Base-by-base conservation (phyloP, 2,329 filamentous ascomycete species). In the Claviceps sorghi region DNA sequence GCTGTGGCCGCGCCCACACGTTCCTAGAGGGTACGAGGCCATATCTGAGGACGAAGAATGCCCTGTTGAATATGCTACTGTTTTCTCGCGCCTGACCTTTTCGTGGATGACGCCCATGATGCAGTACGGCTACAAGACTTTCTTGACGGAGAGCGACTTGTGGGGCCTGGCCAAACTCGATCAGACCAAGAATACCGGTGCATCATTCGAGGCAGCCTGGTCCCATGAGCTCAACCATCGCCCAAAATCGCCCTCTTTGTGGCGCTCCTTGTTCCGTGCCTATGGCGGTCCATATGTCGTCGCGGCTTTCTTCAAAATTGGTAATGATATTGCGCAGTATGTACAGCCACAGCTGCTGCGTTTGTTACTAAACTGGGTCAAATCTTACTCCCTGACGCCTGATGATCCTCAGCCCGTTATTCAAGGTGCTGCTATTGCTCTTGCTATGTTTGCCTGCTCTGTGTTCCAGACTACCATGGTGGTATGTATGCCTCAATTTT, bases 41-140 rank as follows among this genome's bases (percentile, higher is more conserved):
- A 69, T 82, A 52, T 66, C 76, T 19, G 78, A 80, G 38, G 77
- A 80, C 52, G 78, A 77, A 42, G 78, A 83, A 59, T 83, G 80
- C 52, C 86, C 86, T 0, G 82, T 87, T 56, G 90, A 97, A 68
- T 95, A 95, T 65, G 90, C 93, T 13, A 89, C 91, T 55, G 76
- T 97, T 50, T 98, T 98, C 70, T 95, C 91, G 4, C 81, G 87
- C 49, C 76, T 98, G 46, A 95, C 91, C 0, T 98, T 98, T 67
- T 84, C 86, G 52, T 98, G 93, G 93, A 96, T 98, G 91, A 97
- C 93, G 0, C 90, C 93, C 0, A 72, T 98, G 79, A 98, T 98
- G 93, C 89, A 83, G 64, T 84, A 84, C 63, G 93, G 93, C 1
- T 97, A 98, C 72, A 87, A 85, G 63, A 81, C 90, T 54, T 98